Evolutionary conservation across 2,329 filamentous ascomycete genomes (phyloP).

Genomic region (Alternaria triticina): DNA sequence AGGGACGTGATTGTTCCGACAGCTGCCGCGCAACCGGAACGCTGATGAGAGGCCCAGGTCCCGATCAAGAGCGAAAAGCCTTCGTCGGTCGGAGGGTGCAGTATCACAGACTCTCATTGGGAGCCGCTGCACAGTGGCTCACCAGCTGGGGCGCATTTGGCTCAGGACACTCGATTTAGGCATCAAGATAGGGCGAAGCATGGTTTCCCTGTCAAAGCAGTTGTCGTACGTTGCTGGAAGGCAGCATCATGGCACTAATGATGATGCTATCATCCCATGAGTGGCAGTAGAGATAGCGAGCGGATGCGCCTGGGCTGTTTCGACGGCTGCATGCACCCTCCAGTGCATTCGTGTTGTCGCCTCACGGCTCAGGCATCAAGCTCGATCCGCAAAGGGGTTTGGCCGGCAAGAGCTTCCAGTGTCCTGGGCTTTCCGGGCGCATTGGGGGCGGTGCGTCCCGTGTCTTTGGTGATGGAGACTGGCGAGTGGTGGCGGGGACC

Average conservation of each 20-base stretch:
- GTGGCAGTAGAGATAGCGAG: slow-evolving; percentile 15
- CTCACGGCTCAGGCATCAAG: slow-evolving; percentile 7
- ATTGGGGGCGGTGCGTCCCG: slow-evolving; percentile 41
- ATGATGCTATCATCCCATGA: slow-evolving; percentile 1
- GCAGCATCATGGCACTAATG: neutral
- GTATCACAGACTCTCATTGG: slow-evolving; percentile 28
- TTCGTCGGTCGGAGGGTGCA: slow-evolving; percentile 20
- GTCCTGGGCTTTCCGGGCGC: slow-evolving; percentile 13
- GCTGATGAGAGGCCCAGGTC: slow-evolving; percentile 26
- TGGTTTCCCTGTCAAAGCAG: slow-evolving; percentile 6
- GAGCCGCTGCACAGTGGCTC: slow-evolving; percentile 16
- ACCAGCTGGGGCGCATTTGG: slow-evolving; percentile 34
- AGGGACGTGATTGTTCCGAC: slow-evolving; percentile 23
- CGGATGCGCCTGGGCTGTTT: slow-evolving; percentile 27
- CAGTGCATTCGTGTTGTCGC: slow-evolving; percentile 5
- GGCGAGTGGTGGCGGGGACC: slow-evolving; percentile 31
- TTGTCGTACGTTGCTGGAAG: slow-evolving; percentile 12
- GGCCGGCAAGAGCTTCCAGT: slow-evolving; percentile 4
- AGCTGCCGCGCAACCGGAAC: slow-evolving; percentile 22
- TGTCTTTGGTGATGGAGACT: slow-evolving; percentile 19
- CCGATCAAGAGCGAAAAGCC: slow-evolving; percentile 24
- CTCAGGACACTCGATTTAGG: slow-evolving; percentile 23
- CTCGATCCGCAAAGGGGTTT: slow-evolving; percentile 11
- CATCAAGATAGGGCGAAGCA: slow-evolving; percentile 34
- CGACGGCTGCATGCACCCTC: slow-evolving; percentile 13